Percentiles rank a stretch among this genome's conserved stretches.
Evolutionary conservation across 202 grass and related monocot genomes (phyloP).

Genomic region (Musa balbisiana): DNA sequence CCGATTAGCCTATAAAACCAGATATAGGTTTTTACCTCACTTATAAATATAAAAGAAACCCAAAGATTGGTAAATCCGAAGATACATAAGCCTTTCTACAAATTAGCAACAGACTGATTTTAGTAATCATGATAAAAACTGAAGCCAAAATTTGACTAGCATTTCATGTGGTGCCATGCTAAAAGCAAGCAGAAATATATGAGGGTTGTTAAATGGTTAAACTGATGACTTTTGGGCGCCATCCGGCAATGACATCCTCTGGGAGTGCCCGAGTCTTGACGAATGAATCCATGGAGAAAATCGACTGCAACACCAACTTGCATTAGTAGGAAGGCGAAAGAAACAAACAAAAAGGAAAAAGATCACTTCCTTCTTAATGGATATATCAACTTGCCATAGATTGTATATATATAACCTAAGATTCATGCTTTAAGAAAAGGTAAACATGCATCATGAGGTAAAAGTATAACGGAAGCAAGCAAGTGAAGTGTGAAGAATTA

Average conservation of each 20-base stretch:
- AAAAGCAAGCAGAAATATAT: not conserved
- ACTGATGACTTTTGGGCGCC: slow-evolving; percentile 78
- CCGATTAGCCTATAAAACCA: not conserved
- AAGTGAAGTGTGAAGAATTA: no score
- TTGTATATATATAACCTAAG: no score
- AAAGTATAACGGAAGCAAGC: not conserved
- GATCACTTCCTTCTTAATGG: not conserved
- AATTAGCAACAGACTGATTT: no score
- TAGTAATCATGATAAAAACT: not conserved
- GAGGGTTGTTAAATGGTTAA: slow-evolving; percentile 19
- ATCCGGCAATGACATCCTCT: slow-evolving; percentile 91
- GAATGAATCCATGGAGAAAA: slow-evolving; percentile 89
- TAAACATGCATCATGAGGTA: not conserved
- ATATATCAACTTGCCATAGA: not conserved
- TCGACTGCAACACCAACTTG: slow-evolving; percentile 34
- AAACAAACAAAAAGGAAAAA: not conserved
- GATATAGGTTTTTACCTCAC: not conserved
- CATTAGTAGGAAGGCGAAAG: slow-evolving; percentile 12
- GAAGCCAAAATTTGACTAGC: not conserved
- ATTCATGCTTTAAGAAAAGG: not conserved
- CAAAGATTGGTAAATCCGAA: not conserved
- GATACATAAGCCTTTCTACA: not conserved
- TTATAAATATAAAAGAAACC: not conserved
- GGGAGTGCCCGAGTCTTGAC: slow-evolving; percentile 58
- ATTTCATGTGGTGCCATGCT: not conserved